Evolutionary conservation across 805 yeast species (phyloP).

Genomic region (Wickerhamiella alocasiicola): DNA sequence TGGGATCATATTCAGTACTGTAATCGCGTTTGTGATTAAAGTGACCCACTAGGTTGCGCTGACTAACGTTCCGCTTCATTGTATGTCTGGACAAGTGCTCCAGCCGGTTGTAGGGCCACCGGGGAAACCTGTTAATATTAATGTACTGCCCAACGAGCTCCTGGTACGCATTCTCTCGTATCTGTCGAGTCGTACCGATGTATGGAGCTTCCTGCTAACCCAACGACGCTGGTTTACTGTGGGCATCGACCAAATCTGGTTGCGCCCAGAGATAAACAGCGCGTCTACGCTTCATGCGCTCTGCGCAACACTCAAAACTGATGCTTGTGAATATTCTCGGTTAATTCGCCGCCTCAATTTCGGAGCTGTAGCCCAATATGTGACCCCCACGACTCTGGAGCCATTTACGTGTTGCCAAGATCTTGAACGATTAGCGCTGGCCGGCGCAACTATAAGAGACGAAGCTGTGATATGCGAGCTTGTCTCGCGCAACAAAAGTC

Average conservation of each 20-base stretch:
- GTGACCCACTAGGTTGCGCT: too few species aligned
- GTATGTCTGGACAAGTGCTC: too few species aligned
- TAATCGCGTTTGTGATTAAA: neutral
- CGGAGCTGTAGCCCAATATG: conserved; percentile 54
- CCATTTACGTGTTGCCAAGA: conserved; percentile 54
- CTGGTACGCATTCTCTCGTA: conserved; percentile 18
- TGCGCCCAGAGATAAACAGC: conserved; percentile 61
- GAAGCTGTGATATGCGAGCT: conserved; percentile 50
- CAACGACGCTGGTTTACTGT: conserved; percentile 72
- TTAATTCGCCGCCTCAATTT: conserved; percentile 72
- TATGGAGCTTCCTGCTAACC: conserved; percentile 39
- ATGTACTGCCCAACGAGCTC: conserved; percentile 35
- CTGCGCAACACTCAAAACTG: conserved; percentile 37
- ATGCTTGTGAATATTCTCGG: conserved; percentile 34
- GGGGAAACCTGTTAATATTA: too few species aligned
- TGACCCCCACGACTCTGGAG: conserved; percentile 52
- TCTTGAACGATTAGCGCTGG: conserved; percentile 75
- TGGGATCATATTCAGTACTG: too few species aligned
- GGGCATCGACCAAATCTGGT: conserved; percentile 73
- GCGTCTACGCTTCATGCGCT: conserved; percentile 37
- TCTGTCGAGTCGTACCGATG: conserved; percentile 18
- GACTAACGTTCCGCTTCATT: too few species aligned
- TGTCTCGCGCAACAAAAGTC: conserved; percentile 48
- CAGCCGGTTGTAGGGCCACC: too few species aligned
- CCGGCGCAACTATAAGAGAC: conserved; percentile 47